These are phyloP conservation scores for Aphanomyces euteiches DNA, from an alignment of 352 stramenopile genomes.

Conservation along the genomic window DNA sequence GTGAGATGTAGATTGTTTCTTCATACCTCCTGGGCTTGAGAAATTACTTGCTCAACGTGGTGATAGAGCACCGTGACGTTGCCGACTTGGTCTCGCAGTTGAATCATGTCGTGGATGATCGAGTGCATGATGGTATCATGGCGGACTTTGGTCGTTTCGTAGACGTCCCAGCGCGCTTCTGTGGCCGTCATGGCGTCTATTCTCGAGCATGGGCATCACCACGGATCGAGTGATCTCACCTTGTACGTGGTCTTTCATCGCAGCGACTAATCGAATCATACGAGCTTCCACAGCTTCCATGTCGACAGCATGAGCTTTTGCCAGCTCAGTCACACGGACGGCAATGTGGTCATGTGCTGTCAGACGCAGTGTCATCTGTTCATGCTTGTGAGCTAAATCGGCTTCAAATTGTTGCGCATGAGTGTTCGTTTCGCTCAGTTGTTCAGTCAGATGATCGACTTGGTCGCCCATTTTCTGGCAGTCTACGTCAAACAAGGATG, in stretches of 20 bases:
- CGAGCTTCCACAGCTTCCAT: slow-evolving; percentile 3
- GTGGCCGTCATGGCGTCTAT: not conserved
- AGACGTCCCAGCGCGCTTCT: not conserved
- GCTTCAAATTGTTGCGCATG: not conserved
- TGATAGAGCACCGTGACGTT: not conserved
- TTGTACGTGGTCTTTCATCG: not conserved
- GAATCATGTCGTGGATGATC: not conserved
- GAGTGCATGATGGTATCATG: slow-evolving; percentile 13
- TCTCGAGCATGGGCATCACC: not conserved
- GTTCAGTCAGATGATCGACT: not conserved
- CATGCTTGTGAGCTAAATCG: not conserved
- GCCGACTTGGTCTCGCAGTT: slow-evolving; percentile 13
- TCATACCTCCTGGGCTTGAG: not conserved
- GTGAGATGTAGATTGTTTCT: not conserved
- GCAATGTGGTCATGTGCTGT: not conserved
- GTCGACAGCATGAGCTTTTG: not conserved
- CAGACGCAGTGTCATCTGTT: not conserved
- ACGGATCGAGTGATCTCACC: not conserved
- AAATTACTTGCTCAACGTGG: not conserved
- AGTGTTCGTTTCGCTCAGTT: not conserved
- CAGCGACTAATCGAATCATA: not conserved
- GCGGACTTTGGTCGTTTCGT: not conserved
- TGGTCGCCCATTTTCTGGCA: slow-evolving; percentile 15
- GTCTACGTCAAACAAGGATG: not conserved
- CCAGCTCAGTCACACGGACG: not conserved